Evolutionary conservation across 2,329 filamentous ascomycete species (phyloP).

Genomic region (Pezicula rhizophila): DNA sequence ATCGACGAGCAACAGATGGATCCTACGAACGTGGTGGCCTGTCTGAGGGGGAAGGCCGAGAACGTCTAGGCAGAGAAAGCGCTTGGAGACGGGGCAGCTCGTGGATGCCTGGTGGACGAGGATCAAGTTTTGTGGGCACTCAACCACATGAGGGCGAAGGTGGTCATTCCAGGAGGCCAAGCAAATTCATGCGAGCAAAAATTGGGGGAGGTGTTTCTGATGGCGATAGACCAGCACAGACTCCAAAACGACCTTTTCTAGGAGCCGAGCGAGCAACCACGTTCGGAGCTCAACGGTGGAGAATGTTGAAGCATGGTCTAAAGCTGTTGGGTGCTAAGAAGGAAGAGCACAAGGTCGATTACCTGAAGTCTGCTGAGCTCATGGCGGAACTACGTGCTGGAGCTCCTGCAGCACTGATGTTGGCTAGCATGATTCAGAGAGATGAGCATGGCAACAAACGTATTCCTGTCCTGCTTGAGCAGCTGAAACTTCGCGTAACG

Average conservation of each 20-base stretch:
- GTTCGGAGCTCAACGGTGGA: conserved; percentile 79
- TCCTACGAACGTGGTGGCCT: conserved; percentile 54
- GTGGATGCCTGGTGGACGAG: conserved; percentile 42
- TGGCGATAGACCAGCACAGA: conserved; percentile 56
- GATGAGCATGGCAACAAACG: conserved; percentile 94
- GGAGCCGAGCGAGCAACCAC: conserved; percentile 63
- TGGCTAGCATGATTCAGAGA: conserved; percentile 96
- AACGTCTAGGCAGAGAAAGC: conserved; percentile 48
- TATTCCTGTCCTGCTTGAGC: conserved; percentile 90
- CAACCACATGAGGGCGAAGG: conserved; percentile 48
- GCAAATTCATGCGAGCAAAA: conserved; percentile 55
- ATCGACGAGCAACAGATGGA: conserved; percentile 59
- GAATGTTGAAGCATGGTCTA: conserved; percentile 83
- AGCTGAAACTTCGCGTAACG: conserved; percentile 81
- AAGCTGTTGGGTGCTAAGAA: conserved; percentile 75
- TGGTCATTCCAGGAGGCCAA: conserved; percentile 47
- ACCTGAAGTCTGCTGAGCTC: conserved; percentile 90
- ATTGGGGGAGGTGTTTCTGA: conserved; percentile 61
- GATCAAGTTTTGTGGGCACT: conserved; percentile 41
- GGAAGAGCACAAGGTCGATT: conserved; percentile 79
- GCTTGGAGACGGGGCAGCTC: conserved; percentile 52
- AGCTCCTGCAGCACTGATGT: conserved; percentile 84
- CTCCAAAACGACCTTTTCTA: conserved; percentile 51
- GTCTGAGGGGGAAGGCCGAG: conserved; percentile 70
- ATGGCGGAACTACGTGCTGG: conserved; percentile 93